Evolutionary conservation across 176 grass and related monocot species (phyloP).

Genomic region (Areca catechu): DNA sequence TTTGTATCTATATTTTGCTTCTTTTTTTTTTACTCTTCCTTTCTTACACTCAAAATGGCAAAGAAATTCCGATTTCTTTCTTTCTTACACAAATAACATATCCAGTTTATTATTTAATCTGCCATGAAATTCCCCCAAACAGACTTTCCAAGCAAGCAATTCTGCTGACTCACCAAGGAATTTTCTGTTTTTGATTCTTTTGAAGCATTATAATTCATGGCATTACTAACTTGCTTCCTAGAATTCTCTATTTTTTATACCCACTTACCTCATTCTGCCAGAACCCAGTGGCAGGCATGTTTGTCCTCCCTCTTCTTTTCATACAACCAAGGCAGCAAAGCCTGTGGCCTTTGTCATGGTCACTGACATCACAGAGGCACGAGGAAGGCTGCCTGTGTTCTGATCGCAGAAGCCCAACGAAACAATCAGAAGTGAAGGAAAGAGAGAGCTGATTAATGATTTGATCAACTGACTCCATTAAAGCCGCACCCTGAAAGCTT

Average conservation of each 20-base stretch:
- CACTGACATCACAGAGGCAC: not conserved
- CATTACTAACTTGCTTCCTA: not conserved
- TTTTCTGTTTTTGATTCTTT: not conserved
- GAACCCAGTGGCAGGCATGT: not conserved
- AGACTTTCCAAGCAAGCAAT: not conserved
- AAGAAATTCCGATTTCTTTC: not conserved
- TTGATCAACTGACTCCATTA: not conserved
- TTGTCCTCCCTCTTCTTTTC: not conserved
- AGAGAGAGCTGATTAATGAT: not conserved
- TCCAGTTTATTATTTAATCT: not conserved
- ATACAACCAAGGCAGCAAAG: not conserved
- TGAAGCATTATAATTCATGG: not conserved
- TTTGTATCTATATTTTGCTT: too few relatives aligned
- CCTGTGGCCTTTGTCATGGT: slow-evolving; percentile 1
- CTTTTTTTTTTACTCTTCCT: too few relatives aligned
- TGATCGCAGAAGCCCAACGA: not conserved
- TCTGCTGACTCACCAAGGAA: not conserved
- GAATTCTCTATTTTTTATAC: slow-evolving; percentile 6
- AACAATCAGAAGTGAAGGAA: not conserved
- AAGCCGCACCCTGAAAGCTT: not conserved
- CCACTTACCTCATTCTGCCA: slow-evolving; percentile 1
- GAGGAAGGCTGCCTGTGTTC: slow-evolving; percentile 5
- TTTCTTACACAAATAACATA: not conserved
- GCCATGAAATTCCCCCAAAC: not conserved
- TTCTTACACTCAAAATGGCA: too few relatives aligned